Percentiles rank a stretch among this genome's conserved stretches.
phyloP scores from a whole-genome alignment of 1,284 basidiomycete species.

The Schizophyllum commune region DNA sequence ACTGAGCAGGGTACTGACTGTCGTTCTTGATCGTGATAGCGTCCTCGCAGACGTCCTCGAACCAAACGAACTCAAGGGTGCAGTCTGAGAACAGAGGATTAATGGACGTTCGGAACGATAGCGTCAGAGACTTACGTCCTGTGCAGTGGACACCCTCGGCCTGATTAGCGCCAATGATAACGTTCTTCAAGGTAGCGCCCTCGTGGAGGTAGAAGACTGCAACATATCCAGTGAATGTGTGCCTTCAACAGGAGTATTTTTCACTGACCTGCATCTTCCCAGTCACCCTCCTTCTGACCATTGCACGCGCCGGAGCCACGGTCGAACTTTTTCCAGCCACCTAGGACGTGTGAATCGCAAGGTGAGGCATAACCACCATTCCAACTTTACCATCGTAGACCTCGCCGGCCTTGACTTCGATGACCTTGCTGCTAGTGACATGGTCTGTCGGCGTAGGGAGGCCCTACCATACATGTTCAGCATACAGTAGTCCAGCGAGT shows the following conservation, averaged over 20 bases:
- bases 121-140: conserved; percentile 31
- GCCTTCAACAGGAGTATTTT: conserved; percentile 26
- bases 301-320: conserved; percentile 27
- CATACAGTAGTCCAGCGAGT: too few relatives aligned
- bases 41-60: conserved; percentile 34
- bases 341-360: too few relatives aligned
- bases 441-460: too few relatives aligned
- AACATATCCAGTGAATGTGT: conserved; percentile 26
- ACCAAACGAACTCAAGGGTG: neutral
- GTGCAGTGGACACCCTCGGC: neutral
- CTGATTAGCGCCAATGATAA: neutral
- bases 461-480: too few relatives aligned
- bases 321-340: conserved; percentile 15
- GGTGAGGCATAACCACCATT: too few relatives aligned
- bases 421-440: too few relatives aligned
- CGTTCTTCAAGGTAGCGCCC: conserved; percentile 26
- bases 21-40: conserved; percentile 33
- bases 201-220: conserved; percentile 33
- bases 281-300: conserved; percentile 23
- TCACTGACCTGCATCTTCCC: conserved; percentile 20
- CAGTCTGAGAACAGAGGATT: neutral
- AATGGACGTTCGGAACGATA: conserved; percentile 31
- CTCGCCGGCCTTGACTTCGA: too few relatives aligned
- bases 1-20: conserved; percentile 14
- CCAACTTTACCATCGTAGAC: too few relatives aligned